Evolutionary conservation across 768 basidiomycete species (phyloP).

Genomic region (Russula dissimulans): DNA sequence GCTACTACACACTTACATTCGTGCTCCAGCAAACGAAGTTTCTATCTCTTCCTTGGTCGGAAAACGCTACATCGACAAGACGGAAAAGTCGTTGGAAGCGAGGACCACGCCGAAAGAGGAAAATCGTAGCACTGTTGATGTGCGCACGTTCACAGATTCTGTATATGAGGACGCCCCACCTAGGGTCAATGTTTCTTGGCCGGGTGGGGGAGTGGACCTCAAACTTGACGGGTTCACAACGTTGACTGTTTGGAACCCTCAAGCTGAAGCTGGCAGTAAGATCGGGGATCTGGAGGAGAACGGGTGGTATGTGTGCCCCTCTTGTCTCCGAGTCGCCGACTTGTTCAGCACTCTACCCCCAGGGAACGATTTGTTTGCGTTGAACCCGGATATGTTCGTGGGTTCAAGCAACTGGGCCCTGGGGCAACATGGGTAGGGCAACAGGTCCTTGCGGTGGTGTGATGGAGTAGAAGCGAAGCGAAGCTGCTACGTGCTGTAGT

Average conservation of each 20-base stretch:
- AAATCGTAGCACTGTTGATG: constrained; percentile 53
- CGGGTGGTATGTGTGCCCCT: constrained; percentile 56
- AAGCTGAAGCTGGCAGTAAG: constrained; percentile 51
- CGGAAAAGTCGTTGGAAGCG: constrained; percentile 44
- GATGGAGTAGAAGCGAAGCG: not conserved
- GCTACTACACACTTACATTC: constrained; percentile 86
- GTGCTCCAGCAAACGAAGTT: constrained; percentile 50
- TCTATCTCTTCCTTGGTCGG: constrained; percentile 56
- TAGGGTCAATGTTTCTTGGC: constrained; percentile 52
- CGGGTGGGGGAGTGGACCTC: constrained; percentile 45
- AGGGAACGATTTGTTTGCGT: constrained; percentile 86
- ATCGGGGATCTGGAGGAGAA: constrained; percentile 85
- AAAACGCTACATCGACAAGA: constrained; percentile 73
- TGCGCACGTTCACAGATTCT: constrained; percentile 58
- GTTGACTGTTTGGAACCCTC: constrained; percentile 95
- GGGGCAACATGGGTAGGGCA: constrained; percentile 70
- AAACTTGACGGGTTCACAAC: constrained; percentile 53
- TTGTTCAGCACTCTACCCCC: not conserved
- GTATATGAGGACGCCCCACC: constrained; percentile 61
- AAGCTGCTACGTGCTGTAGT: not conserved
- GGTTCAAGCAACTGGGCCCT: constrained; percentile 53
- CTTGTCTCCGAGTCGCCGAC: not conserved
- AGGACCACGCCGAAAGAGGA: constrained; percentile 46
- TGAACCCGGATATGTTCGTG: constrained; percentile 80
- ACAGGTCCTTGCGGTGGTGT: constrained; percentile 52